phyloP scores from a whole-genome alignment of 495 filamentous ascomycete species.

The Hyphodiscus hymeniophilus region DNA sequence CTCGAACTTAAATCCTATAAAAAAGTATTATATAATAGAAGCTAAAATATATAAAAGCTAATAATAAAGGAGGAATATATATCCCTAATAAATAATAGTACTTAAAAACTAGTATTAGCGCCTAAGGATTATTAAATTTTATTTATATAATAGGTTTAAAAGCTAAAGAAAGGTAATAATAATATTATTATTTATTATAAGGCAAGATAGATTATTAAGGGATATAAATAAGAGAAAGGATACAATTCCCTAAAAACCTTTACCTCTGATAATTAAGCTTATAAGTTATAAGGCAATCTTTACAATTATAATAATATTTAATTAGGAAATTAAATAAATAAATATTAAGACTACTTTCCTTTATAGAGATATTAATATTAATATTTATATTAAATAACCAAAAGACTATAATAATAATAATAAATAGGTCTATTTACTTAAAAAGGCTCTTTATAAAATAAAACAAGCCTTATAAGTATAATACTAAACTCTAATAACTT shows the following conservation, averaged over 20 bases:
- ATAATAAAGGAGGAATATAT: background rate
- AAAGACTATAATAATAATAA: constrained; percentile 12
- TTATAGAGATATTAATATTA: constrained; percentile 23
- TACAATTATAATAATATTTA: constrained; percentile 19
- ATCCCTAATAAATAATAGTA: background rate
- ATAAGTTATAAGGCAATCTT: constrained; percentile 28
- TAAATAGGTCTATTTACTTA: constrained; percentile 1
- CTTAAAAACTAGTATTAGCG: background rate
- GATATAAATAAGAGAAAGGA: background rate
- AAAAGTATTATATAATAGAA: background rate
- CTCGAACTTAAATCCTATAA: background rate
- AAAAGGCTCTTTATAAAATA: constrained; percentile 31
- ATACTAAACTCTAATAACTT: constrained; percentile 28
- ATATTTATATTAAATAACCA: constrained; percentile 27
- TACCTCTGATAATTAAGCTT: constrained; percentile 32
- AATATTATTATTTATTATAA: background rate
- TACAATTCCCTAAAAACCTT: constrained; percentile 27
- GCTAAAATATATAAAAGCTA: background rate
- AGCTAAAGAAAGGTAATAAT: background rate
- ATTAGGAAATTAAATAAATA: constrained; percentile 28
- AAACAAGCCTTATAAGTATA: constrained; percentile 31
- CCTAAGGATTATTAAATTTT: constrained; percentile 26
- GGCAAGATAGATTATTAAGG: background rate
- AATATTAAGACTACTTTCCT: constrained; percentile 30
- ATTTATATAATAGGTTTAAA: background rate